Evolutionary conservation across 225 moss, liverwort and hornwort species (phyloP), one percentile per base, ranked within the genome.

Genomic region (Asterella californica): DNA sequence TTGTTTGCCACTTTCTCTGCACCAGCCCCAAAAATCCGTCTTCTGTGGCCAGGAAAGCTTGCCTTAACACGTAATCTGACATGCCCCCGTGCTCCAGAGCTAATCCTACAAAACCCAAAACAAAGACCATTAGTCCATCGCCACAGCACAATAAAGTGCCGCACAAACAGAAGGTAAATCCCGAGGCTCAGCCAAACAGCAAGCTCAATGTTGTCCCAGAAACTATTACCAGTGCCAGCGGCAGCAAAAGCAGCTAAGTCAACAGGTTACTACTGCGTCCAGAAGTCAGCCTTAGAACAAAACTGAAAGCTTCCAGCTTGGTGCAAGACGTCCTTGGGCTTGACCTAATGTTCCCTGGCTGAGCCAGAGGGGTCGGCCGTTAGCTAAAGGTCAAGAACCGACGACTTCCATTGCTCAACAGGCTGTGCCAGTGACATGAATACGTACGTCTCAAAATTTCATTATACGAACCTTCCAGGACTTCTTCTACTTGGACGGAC

Each of bases 1-100:
- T 99, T 38, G 72, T 75, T 36, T 68, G 89, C 97, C 97, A 99
- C 27, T 93, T 84, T 69, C 57, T 89, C 72, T 88, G 90, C 17
- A 99, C 97, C 29, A 79, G 47, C 19, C 88, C 85, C 33, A 92
- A 79, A 77, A 99, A 93, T 0, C 71, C 86, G 17, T 93, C 92
- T 83, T 99, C 97, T 59, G 97, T 89, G 74, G 93, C 90, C 78
- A 85, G 84, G 73, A 99, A 94, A n/a, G 93, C 91, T 78, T 88
- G 85, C 73, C 89, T 76, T 72, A 99, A 83, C 30, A 92, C 93
- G 70, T 89, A 89, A 38, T 79, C 84, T 0, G 93, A 94, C 89
- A 99, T 91, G 14, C 93, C 91, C 63, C 83, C 91, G 72, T 90
- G 85, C 77, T 97, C 91, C 45, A 64, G 45, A 45, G 87, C 84